Conservation (phyloP, 139 green algal species). For the Bryopsis sp. region DNA sequence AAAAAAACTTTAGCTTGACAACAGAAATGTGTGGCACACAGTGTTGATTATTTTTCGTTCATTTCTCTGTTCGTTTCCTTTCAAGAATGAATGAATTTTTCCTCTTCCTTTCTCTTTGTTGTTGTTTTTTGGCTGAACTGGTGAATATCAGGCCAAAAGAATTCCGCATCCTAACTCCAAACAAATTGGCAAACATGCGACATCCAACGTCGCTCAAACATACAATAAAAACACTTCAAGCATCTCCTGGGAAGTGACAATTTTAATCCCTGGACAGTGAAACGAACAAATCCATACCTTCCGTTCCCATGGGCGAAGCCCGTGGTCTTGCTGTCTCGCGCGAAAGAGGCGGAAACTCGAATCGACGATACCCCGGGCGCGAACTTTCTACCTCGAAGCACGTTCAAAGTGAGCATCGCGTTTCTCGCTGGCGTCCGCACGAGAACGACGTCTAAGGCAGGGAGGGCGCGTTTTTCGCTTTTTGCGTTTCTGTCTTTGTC, state of each 20-base stretch:
- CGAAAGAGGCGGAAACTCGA: not conserved
- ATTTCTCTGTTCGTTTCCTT: too few species aligned
- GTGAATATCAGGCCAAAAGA: not conserved
- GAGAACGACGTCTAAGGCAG: not conserved
- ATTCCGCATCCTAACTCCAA: not conserved
- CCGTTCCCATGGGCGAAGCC: not conserved
- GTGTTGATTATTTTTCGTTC: too few species aligned
- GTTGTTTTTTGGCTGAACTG: not conserved
- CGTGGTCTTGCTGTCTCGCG: not conserved
- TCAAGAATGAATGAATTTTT: too few species aligned
- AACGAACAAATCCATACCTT: not conserved
- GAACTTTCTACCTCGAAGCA: not conserved
- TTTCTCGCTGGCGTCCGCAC: not conserved
- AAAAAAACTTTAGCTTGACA: too few species aligned
- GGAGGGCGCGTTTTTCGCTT: not conserved
- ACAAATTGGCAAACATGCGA: not conserved
- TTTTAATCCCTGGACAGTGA: not conserved
- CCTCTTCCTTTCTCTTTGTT: too few species aligned
- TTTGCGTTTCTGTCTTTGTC: too few species aligned
- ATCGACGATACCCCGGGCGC: not conserved
- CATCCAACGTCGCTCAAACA: not conserved
- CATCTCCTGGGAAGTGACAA: not conserved
- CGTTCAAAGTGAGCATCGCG: not conserved
- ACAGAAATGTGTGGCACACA: too few species aligned
- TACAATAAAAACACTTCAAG: not conserved